Conservation (phyloP, 768 basidiomycete species). For the Pilatotrama ljubarskyi region DNA sequence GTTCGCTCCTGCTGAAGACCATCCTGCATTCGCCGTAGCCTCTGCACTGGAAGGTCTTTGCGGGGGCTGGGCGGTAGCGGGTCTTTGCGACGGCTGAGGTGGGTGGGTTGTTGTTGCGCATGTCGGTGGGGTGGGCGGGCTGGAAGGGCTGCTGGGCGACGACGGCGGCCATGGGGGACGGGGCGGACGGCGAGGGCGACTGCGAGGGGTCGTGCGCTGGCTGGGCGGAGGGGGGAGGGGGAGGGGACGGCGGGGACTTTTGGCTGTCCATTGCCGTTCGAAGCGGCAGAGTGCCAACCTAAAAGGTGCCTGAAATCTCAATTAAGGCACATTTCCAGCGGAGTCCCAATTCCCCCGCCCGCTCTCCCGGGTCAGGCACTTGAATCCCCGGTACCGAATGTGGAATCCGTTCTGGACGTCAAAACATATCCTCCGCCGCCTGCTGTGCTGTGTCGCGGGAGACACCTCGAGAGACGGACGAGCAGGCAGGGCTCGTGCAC, state of each 20-base stretch:
- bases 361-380: conserved; percentile 23
- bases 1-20: conserved; percentile 95
- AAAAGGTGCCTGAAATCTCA: conserved; percentile 30
- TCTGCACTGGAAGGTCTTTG: conserved; percentile 93
- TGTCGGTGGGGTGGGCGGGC: conserved; percentile 10
- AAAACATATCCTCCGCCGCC: conserved; percentile 5
- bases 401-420: not conserved
- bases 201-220: not conserved
- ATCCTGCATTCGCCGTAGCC: conserved; percentile 95
- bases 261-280: conserved; percentile 25
- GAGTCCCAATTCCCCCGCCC: conserved; percentile 15
- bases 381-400: conserved; percentile 21
- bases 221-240: not conserved
- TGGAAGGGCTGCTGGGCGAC: conserved; percentile 23
- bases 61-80: conserved; percentile 79
- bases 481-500: not conserved
- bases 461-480: too few relatives aligned
- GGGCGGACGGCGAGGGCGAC: not conserved
- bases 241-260: conserved; percentile 18
- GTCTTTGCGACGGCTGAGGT: conserved; percentile 38
- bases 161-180: conserved; percentile 29
- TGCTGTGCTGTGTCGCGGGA: not conserved
- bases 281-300: conserved; percentile 19
- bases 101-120: conserved; percentile 12
- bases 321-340: conserved; percentile 27